Percentiles rank a stretch among this genome's conserved stretches.
phyloP scores from a whole-genome alignment of 768 basidiomycete genomes.

The Cystofilobasidium capitatum region DNA sequence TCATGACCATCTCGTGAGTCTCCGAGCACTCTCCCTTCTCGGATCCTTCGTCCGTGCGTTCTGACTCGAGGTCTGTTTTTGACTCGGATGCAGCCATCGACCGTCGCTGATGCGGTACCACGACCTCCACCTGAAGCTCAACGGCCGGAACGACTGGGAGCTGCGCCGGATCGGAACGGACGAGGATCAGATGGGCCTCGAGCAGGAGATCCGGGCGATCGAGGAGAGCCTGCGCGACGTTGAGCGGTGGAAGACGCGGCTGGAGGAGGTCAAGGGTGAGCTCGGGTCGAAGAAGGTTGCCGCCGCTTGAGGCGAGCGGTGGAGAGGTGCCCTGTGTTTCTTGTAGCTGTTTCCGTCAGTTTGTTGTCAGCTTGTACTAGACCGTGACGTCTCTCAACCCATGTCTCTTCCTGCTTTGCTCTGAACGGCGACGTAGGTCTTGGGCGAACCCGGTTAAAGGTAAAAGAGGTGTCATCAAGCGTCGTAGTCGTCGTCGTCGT shows the following conservation, averaged over 20 bases:
- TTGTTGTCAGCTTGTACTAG: too few species aligned
- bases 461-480: conserved; percentile 13
- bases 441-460: too few species aligned
- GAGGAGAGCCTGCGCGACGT: conserved; percentile 19
- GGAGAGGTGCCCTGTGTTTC: too few species aligned
- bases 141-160: conserved; percentile 62
- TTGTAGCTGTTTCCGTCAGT: too few species aligned
- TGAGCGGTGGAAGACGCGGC: conserved; percentile 15
- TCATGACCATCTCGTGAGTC: conserved; percentile 70
- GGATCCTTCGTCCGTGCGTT: conserved; percentile 33
- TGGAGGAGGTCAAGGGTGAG: conserved; percentile 19
- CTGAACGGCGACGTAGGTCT: too few species aligned
- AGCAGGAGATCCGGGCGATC: conserved; percentile 20
- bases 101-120: conserved; percentile 84
- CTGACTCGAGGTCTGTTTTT: conserved; percentile 1
- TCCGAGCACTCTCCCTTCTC: neutral
- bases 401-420: too few species aligned
- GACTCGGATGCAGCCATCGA: conserved; percentile 39
- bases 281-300: neutral
- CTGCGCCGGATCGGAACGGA: conserved; percentile 60
- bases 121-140: conserved; percentile 67
- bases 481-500: conserved; percentile 28
- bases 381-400: too few species aligned
- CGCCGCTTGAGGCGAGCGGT: too few species aligned
- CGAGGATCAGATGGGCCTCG: conserved; percentile 46